These are phyloP conservation scores for Sporothrix schenckii DNA, from an alignment of 2,329 filamentous ascomycete genomes.

Conservation along the genomic window DNA sequence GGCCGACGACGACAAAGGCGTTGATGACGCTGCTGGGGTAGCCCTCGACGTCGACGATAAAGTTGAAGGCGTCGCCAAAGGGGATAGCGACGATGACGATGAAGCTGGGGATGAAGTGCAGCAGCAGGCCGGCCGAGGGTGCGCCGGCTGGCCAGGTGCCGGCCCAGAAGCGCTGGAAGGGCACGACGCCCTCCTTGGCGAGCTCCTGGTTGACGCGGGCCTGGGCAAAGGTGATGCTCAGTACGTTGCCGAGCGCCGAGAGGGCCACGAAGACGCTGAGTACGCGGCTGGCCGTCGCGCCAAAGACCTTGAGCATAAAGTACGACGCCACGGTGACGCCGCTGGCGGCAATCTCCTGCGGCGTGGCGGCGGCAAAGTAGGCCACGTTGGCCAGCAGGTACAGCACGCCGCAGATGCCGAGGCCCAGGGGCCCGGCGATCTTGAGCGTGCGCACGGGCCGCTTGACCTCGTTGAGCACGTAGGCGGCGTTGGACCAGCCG, in stretches of 20 bases:
- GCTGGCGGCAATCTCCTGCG: conserved; percentile 58
- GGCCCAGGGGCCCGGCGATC: conserved; percentile 63
- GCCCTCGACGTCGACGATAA: conserved; percentile 54
- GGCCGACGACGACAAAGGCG: conserved; percentile 55
- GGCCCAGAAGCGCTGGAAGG: conserved; percentile 64
- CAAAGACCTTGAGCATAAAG: conserved; percentile 66
- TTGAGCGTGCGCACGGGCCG: conserved; percentile 67
- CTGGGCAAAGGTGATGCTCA: conserved; percentile 68
- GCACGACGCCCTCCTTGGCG: conserved; percentile 67
- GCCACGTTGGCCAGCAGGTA: conserved; percentile 68
- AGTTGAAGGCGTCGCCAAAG: conserved; percentile 62
- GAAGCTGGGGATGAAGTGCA: conserved; percentile 68
- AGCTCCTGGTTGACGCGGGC: conserved; percentile 69
- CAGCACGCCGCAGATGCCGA: conserved; percentile 61
- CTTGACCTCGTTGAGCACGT: conserved; percentile 66
- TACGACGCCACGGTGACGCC: conserved; percentile 63
- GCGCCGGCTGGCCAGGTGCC: conserved; percentile 68
- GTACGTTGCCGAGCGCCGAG: conserved; percentile 64
- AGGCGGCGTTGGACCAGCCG: conserved; percentile 68
- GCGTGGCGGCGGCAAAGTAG: conserved; percentile 66
- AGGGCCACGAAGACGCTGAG: conserved; percentile 63
- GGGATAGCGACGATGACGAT: conserved; percentile 50
- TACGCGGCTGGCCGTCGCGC: conserved; percentile 59
- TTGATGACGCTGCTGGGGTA: conserved; percentile 57
- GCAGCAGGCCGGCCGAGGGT: conserved; percentile 61